Base-by-base conservation (phyloP, 1,139 yeast genomes). In the Hyphopichia burtonii region DNA sequence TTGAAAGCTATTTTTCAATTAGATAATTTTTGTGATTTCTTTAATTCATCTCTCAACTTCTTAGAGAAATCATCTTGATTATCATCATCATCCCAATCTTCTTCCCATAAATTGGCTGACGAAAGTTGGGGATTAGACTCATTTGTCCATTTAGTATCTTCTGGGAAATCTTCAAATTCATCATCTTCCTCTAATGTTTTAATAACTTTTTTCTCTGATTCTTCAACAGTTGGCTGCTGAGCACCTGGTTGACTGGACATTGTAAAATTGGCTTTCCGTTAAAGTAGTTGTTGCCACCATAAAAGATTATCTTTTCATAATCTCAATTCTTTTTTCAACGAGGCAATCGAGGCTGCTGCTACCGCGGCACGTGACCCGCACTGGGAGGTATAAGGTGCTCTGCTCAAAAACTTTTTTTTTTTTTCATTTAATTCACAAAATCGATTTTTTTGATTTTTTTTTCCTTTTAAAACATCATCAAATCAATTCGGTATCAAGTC, bases 71-170 rank as follows among this genome's bases (percentile, higher is more conserved):
- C 88, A 59, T 88, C 96, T 49, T 86, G 91, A 43, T 84, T 84
- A 56, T 89, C 96, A 47, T 84, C 94, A 58, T 88, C 96, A 54
- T 90, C 96, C 97, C 97, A 90, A 59, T 87, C 91, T 62, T 90
- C 96, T 59, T 90, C 96, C 96, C 97, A 90, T 44, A 89, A 76
- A 44, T 63, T 68, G 41, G 65, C 59, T 5, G 71, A 65, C 44
- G 68, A 64, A 44, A 66, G 54, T 50, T 80, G 78, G 15, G 80
- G 68, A 38, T 61, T 62, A 41, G 68, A 56, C 19, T 58, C 60
- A 31, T 45, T 52, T 14, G 61, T 59, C 86, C 71, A 71, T 64
- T 85, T 80, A 30, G 67, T 58, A 55, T 88, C 96, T 41, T 82
- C 90, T 3, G 96, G 96, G 65, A 90, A 90, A 59, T 90, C 97